Percentiles rank a stretch among this genome's conserved stretches.
Evolutionary conservation across 2,329 filamentous ascomycete species (phyloP).

Genomic region (Diaporthe caulivora): DNA sequence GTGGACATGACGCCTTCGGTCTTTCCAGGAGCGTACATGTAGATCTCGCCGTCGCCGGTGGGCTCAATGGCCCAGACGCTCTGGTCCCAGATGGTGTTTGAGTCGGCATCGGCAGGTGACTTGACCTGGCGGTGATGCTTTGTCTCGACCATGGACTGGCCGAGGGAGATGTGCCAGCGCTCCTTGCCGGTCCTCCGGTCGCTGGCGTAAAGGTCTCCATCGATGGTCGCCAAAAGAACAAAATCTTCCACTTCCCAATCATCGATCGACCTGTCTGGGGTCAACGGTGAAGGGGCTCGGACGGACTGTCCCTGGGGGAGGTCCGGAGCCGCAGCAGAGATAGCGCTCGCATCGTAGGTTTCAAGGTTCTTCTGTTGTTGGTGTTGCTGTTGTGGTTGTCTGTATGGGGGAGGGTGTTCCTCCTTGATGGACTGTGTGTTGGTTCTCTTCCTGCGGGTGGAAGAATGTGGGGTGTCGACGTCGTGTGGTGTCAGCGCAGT

Average conservation of each 20-base stretch:
- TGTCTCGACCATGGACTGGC: conserved; percentile 91
- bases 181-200: conserved; percentile 87
- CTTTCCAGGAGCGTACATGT: conserved; percentile 82
- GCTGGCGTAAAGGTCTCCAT: conserved; percentile 93
- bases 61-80: conserved; percentile 97
- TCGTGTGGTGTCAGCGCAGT: conserved; percentile 39
- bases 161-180: conserved; percentile 87
- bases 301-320: conserved; percentile 72
- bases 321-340: conserved; percentile 98
- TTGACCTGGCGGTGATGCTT: conserved; percentile 81
- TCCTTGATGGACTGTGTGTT: conserved; percentile 37
- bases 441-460: conserved; percentile 37
- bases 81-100: conserved; percentile 77
- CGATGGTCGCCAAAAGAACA: conserved; percentile 99
- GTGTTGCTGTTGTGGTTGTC: conserved; percentile 15
- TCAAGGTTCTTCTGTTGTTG: conserved; percentile 19
- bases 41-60: conserved; percentile 86
- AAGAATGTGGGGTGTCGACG: conserved; percentile 37
- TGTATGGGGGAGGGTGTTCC: conserved; percentile 4
- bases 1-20: conserved; percentile 73
- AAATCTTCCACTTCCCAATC: conserved; percentile 99
- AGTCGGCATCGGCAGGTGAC: conserved; percentile 70
- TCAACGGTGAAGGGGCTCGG: conserved; percentile 81
- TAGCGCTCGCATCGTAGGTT: conserved; percentile 83
- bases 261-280: conserved; percentile 90